phyloP scores from a whole-genome alignment of 2,329 filamentous ascomycete species.

The Pyricularia grisea region DNA sequence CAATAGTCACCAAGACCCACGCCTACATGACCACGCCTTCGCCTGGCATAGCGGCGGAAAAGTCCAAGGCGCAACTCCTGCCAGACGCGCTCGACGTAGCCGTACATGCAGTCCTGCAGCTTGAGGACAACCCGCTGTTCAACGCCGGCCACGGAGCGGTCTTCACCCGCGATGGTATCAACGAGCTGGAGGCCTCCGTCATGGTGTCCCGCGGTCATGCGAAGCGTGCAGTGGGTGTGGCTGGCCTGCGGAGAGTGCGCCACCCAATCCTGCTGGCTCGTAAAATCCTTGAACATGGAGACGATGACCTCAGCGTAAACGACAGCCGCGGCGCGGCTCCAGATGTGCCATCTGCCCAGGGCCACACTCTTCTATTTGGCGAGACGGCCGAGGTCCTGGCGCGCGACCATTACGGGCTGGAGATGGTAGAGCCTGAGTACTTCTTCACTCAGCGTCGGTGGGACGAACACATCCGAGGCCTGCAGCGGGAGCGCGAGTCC shows the following conservation, averaged over 20 bases:
- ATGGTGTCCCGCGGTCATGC: conserved; percentile 68
- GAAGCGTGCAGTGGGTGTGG: conserved; percentile 72
- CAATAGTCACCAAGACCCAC: conserved; percentile 40
- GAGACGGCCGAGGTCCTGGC: conserved; percentile 62
- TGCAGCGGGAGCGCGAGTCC: conserved; percentile 29
- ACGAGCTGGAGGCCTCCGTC: conserved; percentile 78
- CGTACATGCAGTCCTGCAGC: conserved; percentile 61
- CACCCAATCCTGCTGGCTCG: conserved; percentile 71
- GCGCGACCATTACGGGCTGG: conserved; percentile 51
- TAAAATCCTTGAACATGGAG: conserved; percentile 59
- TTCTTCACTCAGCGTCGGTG: conserved; percentile 69
- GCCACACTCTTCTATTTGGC: conserved; percentile 40
- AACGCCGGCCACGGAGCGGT: conserved; percentile 79
- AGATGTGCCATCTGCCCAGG: conserved; percentile 33
- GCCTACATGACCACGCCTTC: conserved; percentile 33
- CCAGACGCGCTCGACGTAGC: conserved; percentile 63
- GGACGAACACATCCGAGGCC: conserved; percentile 55
- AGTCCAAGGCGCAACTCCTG: conserved; percentile 8
- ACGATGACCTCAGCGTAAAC: conserved; percentile 39
- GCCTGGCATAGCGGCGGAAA: conserved; percentile 3
- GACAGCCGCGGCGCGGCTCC: conserved; percentile 7
- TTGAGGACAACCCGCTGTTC: conserved; percentile 76
- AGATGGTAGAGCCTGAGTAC: conserved; percentile 59
- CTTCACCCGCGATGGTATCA: conserved; percentile 73
- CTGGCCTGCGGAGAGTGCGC: conserved; percentile 62